Base-by-base conservation (phyloP, 163 green algal species). In the Chlorella variabilis region DNA sequence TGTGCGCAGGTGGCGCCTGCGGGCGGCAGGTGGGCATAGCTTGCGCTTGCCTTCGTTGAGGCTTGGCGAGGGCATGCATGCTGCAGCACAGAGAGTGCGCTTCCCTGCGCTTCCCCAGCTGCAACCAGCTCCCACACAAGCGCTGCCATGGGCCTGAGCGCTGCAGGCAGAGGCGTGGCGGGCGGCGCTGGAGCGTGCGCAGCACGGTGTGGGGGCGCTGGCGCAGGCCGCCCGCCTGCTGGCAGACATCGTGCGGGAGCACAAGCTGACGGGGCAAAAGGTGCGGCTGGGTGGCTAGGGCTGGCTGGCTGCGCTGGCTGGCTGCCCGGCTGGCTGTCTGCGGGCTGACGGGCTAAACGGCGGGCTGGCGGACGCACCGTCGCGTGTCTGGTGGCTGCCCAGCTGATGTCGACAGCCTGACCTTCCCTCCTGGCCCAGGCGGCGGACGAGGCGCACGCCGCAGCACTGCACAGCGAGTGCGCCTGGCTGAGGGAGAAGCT, bases 401-500 rank as follows among this genome's bases (percentile, higher is more conserved):
- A 38, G 51, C 20, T 62, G 51, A 29, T 25, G 51, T 15, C 25
- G 51, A 8, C 51, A 25, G 51, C 51, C 21, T 62, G 51, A 8
- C 51, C 15, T 8, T 15, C 21, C 20, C 15, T 62, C 62, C 36
- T 23, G 8, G 8, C 58, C 63, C 76, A 82, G 76, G 76, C 63
- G 15, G 76, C 76, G 2, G 36, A 82, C 27, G 34, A 67, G 49
- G 63, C 76, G 31, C 65, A 76, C 23, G 76, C 76, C 9, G 45
- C 63, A 17, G 65, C 7, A 3, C 49, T 82, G 48, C 48, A 31
- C 45, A 38, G 29, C 63, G 21, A 76, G 34, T 76, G 76, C n/a
- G 3, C 31, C 17, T 68, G 62, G 31, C 63, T 82, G 29, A 41
- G 29, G 1, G 76, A 76, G 18, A 82, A 82, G 76, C 51, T 82